Conservation (phyloP, 2,329 filamentous ascomycete genomes). For the Claviceps monticola region DNA sequence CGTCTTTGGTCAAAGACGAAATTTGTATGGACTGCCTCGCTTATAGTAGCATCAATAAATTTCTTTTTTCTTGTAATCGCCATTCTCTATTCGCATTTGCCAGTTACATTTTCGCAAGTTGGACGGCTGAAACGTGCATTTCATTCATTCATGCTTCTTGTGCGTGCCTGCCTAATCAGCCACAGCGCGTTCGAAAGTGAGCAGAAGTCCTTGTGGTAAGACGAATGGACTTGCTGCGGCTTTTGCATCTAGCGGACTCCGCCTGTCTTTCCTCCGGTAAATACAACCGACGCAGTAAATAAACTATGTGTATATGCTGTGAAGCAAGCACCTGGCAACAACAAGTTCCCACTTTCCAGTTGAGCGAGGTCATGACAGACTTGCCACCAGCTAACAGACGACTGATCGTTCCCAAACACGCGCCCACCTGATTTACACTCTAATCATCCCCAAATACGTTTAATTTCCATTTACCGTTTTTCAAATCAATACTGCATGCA, state of each 20-base stretch:
- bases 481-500: conserved; percentile 1
- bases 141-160: neutral
- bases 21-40: neutral
- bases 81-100: neutral
- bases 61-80: neutral
- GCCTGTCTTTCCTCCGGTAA: neutral
- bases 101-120: neutral
- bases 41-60: conserved; percentile 6
- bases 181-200: neutral
- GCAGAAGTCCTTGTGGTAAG: neutral
- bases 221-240: neutral
- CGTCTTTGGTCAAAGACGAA: neutral
- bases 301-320: neutral
- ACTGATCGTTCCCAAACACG: neutral
- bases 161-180: neutral
- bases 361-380: neutral
- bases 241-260: neutral
- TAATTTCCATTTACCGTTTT: conserved; percentile 1
- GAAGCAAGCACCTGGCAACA: neutral
- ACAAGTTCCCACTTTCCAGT: neutral
- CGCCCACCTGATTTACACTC: neutral
- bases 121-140: neutral
- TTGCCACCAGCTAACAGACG: neutral
- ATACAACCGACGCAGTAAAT: neutral
- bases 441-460: neutral